These are phyloP conservation scores for Phaeosphaeriaceae sp. DNA, from an alignment of 2,329 filamentous ascomycete species.

Conservation along the genomic window DNA sequence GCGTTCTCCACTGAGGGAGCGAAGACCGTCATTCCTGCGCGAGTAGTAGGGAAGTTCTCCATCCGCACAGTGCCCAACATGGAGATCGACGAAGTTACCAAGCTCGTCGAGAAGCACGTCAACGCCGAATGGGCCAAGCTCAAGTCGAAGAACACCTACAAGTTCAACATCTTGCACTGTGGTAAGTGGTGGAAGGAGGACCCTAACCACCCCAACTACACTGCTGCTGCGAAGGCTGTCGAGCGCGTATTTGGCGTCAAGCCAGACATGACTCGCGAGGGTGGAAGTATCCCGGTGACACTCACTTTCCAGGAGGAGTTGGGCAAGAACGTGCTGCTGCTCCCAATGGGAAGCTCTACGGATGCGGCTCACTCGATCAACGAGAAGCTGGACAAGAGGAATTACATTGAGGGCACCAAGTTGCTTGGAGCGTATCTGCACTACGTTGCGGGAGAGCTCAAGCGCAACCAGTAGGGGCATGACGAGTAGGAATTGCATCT, in stretches of 20 bases:
- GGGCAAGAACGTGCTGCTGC: slow-evolving; percentile 92
- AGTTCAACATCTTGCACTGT: slow-evolving; percentile 81
- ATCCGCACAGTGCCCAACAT: slow-evolving; percentile 98
- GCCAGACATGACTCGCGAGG: slow-evolving; percentile 95
- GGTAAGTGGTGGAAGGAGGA: slow-evolving; percentile 99
- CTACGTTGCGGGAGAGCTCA: slow-evolving; percentile 91
- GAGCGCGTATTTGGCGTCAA: slow-evolving; percentile 92
- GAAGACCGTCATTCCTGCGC: slow-evolving; percentile 98
- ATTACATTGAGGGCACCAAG: slow-evolving; percentile 99
- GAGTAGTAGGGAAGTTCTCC: slow-evolving; percentile 97
- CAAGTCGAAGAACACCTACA: slow-evolving; percentile 88
- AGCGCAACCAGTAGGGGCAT: slow-evolving; percentile 33
- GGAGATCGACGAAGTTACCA: slow-evolving; percentile 89
- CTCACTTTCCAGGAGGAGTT: slow-evolving; percentile 97
- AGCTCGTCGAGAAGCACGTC: slow-evolving; percentile 82
- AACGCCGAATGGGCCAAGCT: slow-evolving; percentile 86
- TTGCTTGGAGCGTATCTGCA: slow-evolving; percentile 93
- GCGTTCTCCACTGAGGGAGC: slow-evolving; percentile 92
- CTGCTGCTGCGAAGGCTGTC: slow-evolving; percentile 91
- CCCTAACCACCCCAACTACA: slow-evolving; percentile 99
- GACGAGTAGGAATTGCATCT: background rate
- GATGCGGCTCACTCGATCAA: slow-evolving; percentile 98
- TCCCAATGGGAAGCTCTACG: slow-evolving; percentile 97
- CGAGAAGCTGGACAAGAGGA: slow-evolving; percentile 95
- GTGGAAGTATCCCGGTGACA: slow-evolving; percentile 95